Evolutionary conservation across 768 basidiomycete species (phyloP), one percentile per base, ranked within the genome.

Genomic region (Amanita phalloides): DNA sequence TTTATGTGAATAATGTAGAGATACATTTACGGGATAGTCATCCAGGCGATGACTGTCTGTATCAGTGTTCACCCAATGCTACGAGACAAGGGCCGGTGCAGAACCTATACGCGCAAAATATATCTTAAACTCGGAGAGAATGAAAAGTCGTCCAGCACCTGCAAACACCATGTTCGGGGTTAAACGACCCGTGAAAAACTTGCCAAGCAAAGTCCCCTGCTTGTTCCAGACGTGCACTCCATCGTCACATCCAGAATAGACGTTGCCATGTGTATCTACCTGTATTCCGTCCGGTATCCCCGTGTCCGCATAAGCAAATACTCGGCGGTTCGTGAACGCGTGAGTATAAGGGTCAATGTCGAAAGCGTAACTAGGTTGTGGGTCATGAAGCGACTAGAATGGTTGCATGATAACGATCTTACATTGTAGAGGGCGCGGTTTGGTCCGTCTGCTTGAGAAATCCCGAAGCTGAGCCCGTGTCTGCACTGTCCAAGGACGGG

Each of bases 221-320:
- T 67, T 48, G 57, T 74, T 71, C 75, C 78, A 81, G 4, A 83
- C 77, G 25, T 85, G 77, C 0, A 78, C 74, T 36, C 84, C 85
- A 52, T 87, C 86, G n/a, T 78, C 83, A 51, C 77, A 78, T 1
- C 79, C 81, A 0, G 79, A 68, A 59, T 79, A 88, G 0, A 88
- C 75, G 55, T 87, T 86, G 0, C 82, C 82, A 0, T 71, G 62
- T 3, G 66, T 66, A 57, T 89, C 86, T 1, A 83, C 69, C 58
- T 82, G 78, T 8, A 86, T 63, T 9, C 85, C 85, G 54, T 87
- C 84, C 5, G 84, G 77, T 28, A 81, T 65, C 1, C 84, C 86
- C 20, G 81, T 70, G 53, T 86, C 85, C 6, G 67, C 59, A 55
- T 78, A 86, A 0, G 84, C 83, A 56, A 88, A 83, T 11, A 85